Percentiles rank a stretch among this genome's conserved stretches.
These are phyloP conservation scores for Chaetomium tenue DNA, from an alignment of 495 filamentous ascomycete species.

Conservation along the genomic window DNA sequence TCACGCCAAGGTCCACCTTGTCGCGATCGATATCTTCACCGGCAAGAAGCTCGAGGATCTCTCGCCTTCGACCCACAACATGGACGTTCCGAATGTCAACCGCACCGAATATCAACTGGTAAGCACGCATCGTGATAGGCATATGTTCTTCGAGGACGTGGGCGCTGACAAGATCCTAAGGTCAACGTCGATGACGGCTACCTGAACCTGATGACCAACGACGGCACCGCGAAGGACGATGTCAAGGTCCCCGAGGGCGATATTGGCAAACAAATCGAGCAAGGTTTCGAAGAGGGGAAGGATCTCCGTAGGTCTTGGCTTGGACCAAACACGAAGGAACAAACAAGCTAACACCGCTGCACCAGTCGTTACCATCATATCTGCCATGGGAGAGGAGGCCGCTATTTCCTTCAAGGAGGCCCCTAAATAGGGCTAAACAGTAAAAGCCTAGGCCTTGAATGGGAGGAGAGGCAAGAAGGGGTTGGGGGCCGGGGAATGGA, in stretches of 20 bases:
- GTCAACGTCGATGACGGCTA: slow-evolving; percentile 89
- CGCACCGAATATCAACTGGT: slow-evolving; percentile 93
- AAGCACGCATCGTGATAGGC: slow-evolving; percentile 41
- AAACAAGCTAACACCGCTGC: slow-evolving; percentile 26
- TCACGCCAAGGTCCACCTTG: slow-evolving; percentile 98
- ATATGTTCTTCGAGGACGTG: background rate
- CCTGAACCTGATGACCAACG: slow-evolving; percentile 81
- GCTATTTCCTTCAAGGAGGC: slow-evolving; percentile 94
- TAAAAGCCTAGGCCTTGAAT: slow-evolving; percentile 18
- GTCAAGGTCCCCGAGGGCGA: slow-evolving; percentile 92
- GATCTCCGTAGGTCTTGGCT: slow-evolving; percentile 70
- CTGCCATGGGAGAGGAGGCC: slow-evolving; percentile 92
- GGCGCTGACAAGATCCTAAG: slow-evolving; percentile 44
- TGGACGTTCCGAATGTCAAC: slow-evolving; percentile 93
- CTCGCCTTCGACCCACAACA: slow-evolving; percentile 99
- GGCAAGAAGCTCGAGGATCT: slow-evolving; percentile 99
- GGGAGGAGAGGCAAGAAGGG: slow-evolving; percentile 13
- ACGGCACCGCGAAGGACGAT: slow-evolving; percentile 85
- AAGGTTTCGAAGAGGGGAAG: slow-evolving; percentile 69
- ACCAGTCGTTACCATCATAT: slow-evolving; percentile 82
- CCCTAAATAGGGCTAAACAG: too few species aligned
- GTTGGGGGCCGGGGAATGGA: slow-evolving; percentile 11
- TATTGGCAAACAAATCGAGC: slow-evolving; percentile 70
- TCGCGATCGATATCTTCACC: slow-evolving; percentile 98
- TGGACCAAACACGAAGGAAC: background rate